These are phyloP conservation scores for Luffa acutangula DNA, from an alignment of 306 rosid species.

Conservation along the genomic window DNA sequence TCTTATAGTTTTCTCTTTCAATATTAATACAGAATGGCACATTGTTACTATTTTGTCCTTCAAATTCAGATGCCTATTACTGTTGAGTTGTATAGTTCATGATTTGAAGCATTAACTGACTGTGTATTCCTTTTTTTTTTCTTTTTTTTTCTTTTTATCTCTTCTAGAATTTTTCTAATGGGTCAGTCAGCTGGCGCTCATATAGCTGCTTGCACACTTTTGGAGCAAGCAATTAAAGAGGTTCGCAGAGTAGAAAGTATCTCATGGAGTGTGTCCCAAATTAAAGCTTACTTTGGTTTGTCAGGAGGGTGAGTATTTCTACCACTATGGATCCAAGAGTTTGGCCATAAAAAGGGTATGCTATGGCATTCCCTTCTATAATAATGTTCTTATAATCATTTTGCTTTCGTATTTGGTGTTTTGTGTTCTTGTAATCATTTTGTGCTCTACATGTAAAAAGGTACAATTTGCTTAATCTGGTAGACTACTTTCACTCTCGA, in stretches of 20 bases:
- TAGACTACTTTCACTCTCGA: conserved; percentile 68
- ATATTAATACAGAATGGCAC: background rate
- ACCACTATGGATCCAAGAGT: conserved; percentile 1
- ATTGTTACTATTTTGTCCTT: background rate
- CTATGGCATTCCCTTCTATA: conserved; percentile 5
- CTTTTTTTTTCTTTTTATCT: background rate
- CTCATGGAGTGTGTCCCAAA: conserved; percentile 86
- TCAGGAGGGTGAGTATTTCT: conserved; percentile 75
- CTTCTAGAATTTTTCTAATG: conserved; percentile 75
- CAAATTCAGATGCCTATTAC: background rate
- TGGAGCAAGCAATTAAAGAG: conserved; percentile 92
- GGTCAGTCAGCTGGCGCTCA: conserved; percentile 99
- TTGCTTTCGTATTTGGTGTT: background rate
- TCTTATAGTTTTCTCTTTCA: background rate
- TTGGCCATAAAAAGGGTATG: background rate
- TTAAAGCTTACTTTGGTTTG: conserved; percentile 82
- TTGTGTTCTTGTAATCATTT: background rate
- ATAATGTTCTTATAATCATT: background rate
- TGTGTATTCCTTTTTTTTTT: background rate
- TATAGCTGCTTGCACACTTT: conserved; percentile 77
- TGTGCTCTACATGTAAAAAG: conserved; percentile 30
- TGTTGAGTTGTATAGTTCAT: background rate
- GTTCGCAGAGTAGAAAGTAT: conserved; percentile 59
- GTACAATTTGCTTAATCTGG: conserved; percentile 62
- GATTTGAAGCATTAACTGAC: conserved; percentile 1